Base-by-base conservation (phyloP, 108 stramenopile species). In the Pseudonitzschia multistriata region DNA sequence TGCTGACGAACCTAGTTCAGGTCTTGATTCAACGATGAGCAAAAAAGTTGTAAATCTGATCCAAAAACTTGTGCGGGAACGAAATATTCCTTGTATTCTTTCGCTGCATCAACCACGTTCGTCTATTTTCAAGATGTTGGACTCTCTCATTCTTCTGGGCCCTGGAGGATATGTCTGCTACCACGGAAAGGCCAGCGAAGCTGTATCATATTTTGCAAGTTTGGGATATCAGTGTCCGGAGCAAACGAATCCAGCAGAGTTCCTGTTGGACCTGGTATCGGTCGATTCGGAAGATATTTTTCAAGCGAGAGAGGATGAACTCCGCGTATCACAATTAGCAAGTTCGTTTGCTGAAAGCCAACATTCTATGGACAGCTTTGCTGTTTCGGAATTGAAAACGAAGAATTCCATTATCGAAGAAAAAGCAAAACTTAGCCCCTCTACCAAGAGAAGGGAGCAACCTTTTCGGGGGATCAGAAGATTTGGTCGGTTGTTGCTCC, bases 241-340 rank as follows among this genome's bases (percentile, higher is more conserved):
- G 22, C 72, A 88, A 45, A 88, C 88, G 3, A 93, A 93, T 77
- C 90, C 92, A 13, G 92, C 92, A 5, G 95, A 96, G 67, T 96
- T 82, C 66, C 76, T 89, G 30, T 81, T 93, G 30, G 95, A 96
- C 57, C 70, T 96, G 29, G 91, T 93, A 2, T 83, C 88, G 13
- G 69, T 89, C 3, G 85, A 93, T 71, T 64, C 54, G 25, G 92
- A 89, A 53, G 89, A 90, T 72, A 54, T 62, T 1, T 66, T 68
- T 11, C 73, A 85, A 53, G 76, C 81, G 29, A 37, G 14, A 10
- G 29, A 74, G 37, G 90, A 94, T 65, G 71, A 72, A 27, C 63
- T 49, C 19, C 73, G 92, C 8, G 89, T 93, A 29, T 72, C 81
- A 27, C 39, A 53, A 59, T 33, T 84, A 72, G 74, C 74, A 13